Evolutionary conservation across 345 rosid species (phyloP).

Genomic region (Boechera divaricarpa): DNA sequence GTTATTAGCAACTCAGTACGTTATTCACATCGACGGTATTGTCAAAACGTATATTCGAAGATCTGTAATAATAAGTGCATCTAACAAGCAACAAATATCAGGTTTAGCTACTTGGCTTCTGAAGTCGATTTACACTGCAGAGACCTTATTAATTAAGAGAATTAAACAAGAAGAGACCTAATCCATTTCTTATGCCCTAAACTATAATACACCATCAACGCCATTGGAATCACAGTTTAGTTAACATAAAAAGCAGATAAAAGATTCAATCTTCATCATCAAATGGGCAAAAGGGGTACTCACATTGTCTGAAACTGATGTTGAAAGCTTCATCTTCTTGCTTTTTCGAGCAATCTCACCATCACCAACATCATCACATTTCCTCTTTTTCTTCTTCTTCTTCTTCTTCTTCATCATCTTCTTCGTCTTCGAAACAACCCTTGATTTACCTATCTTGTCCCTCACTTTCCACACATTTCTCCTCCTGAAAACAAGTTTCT

Average conservation of each 20-base stretch:
- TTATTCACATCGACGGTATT: background rate
- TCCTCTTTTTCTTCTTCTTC: slow-evolving; percentile 51
- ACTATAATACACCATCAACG: background rate
- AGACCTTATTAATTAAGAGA: background rate
- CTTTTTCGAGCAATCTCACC: slow-evolving; percentile 35
- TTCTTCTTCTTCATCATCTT: slow-evolving; percentile 39
- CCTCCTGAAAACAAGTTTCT: slow-evolving; percentile 77
- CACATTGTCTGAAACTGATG: slow-evolving; percentile 28
- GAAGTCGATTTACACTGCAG: background rate
- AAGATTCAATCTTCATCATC: background rate
- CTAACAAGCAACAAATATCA: slow-evolving; percentile 1
- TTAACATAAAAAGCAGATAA: too few species aligned
- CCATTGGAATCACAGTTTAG: background rate
- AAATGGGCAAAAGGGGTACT: background rate
- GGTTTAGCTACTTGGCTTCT: slow-evolving; percentile 1
- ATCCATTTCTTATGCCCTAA: slow-evolving; percentile 1
- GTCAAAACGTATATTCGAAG: background rate
- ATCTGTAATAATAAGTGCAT: background rate
- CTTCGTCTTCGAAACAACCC: slow-evolving; percentile 48
- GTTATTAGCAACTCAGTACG: background rate
- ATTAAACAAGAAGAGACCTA: background rate
- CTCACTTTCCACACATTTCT: slow-evolving; percentile 85
- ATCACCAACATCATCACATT: slow-evolving; percentile 50
- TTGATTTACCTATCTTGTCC: slow-evolving; percentile 77
- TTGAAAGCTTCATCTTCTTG: slow-evolving; percentile 60